phyloP scores from a whole-genome alignment of 441 rosid genomes.

The Erysimum cheiri region DNA sequence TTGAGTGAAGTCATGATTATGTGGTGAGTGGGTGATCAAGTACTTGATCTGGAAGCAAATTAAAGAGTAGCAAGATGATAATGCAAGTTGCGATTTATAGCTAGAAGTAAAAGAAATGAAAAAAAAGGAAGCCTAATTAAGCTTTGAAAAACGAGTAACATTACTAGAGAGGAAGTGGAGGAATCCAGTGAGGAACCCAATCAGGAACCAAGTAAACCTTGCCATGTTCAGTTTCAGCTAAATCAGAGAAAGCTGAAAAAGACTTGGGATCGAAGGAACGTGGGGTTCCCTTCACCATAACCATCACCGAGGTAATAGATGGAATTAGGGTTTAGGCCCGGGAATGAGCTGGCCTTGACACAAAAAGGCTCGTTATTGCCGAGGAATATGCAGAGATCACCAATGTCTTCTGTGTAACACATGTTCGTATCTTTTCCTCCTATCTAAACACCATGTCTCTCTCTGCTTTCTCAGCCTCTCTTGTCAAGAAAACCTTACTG shows the following conservation, averaged over 20 bases:
- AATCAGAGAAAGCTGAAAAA: background rate
- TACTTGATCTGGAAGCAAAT: no score
- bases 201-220: background rate
- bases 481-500: no score
- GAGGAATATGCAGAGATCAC: conserved; percentile 37
- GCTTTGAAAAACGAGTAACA: background rate
- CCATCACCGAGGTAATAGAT: conserved; percentile 16
- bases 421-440: no score
- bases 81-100: no score
- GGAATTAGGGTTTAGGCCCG: conserved; percentile 27
- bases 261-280: background rate
- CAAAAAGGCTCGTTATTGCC: conserved; percentile 37
- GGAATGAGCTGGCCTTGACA: conserved; percentile 28
- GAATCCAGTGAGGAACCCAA: conserved; percentile 25
- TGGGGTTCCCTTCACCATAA: conserved; percentile 5
- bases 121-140: no score
- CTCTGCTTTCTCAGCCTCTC: no score
- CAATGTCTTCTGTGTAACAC: background rate
- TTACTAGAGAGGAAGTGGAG: conserved; percentile 29
- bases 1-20: no score
- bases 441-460: no score
- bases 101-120: no score
- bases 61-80: no score
- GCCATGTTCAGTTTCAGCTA: background rate
- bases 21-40: no score